Base-by-base conservation (phyloP, 306 rosid species). In the Cicer yamashitae region DNA sequence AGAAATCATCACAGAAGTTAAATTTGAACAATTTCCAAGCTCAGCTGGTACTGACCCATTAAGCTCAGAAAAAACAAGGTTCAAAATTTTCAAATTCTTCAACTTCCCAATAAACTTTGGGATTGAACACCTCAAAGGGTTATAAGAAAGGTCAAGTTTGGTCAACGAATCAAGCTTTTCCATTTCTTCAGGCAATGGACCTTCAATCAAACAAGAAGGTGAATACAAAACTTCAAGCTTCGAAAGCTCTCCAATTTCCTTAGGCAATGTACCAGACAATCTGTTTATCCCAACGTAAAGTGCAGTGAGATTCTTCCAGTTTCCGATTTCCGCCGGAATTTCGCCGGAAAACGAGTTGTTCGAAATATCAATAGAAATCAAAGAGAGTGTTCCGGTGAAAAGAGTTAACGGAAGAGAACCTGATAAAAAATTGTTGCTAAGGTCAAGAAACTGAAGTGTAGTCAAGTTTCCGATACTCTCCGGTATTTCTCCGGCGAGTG, bases 121-220 rank as follows among this genome's bases (percentile, higher is more conserved):
- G 53, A 96, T 89, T 2, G 97, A 87, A 87, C 97, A 92, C 64
- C 72, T 84, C 71, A 96, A 83, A 1, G 99, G 99, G 71, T 96
- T 96, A 77, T 88, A 82, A 17, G 99, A 96, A 70, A 96, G 89
- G 73, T 96, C 99, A 64, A 96, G 88, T 34, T 87, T 90, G 6
- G 74, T 45, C 81, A 96, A 76, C 7, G 87, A 76, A 57, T 87
- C 61, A n/a, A 96, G 76, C 73, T 85, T 74, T 4, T 86, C 88
- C 67, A 96, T 77, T 81, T 90, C 96, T 43, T 85, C 89, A 0
- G 99, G 99, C 65, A 96, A 70, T 11, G 99, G 99, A 50, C 99
- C 99, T 5, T 94, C 86, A 38, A 96, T 77, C 45, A 37, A 88
- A 88, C 97, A 90, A 25, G 83, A 78, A 61, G 96, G 88, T 5